A percentile compares a stretch with the other conserved stretches of the same genome.
These are phyloP conservation scores for Hypoxylon rubiginosum DNA, from an alignment of 2,329 filamentous ascomycete genomes.

Conservation along the genomic window DNA sequence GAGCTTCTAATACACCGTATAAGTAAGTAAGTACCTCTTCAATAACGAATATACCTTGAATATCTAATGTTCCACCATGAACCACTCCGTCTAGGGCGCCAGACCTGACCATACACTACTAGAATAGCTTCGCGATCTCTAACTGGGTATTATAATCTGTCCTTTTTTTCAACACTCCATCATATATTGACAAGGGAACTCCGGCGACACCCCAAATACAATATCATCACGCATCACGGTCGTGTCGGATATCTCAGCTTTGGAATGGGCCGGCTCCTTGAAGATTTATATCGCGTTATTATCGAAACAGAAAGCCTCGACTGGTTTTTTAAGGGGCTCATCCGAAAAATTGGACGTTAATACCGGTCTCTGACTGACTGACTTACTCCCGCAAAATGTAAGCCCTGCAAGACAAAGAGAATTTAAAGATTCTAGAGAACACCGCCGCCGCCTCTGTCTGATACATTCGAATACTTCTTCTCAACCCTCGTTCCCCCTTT, in stretches of 20 bases:
- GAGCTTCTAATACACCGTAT: neutral
- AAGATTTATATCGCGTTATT: neutral
- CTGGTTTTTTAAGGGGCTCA: neutral
- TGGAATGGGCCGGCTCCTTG: neutral
- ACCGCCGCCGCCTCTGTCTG: too few species aligned
- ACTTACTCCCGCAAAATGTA: neutral
- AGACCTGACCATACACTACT: slow-evolving; percentile 14
- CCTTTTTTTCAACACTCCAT: neutral
- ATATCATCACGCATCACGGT: slow-evolving; percentile 8
- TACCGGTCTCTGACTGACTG: neutral
- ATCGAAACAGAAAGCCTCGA: slow-evolving; percentile 1
- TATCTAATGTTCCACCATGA: neutral
- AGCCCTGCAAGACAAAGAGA: too few species aligned
- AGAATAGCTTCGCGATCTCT: slow-evolving; percentile 23
- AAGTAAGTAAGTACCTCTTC: neutral
- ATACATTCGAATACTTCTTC: too few species aligned
- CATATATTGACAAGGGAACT: too few species aligned
- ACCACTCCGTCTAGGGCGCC: neutral
- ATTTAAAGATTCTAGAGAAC: too few species aligned
- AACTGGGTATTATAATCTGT: slow-evolving; percentile 30
- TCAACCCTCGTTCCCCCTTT: too few species aligned
- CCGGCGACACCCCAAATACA: neutral
- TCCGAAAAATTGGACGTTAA: neutral
- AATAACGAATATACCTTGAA: neutral
- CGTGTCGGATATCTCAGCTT: neutral